Evolutionary conservation across 768 basidiomycete species (phyloP).

Genomic region (Russula ochroleuca): DNA sequence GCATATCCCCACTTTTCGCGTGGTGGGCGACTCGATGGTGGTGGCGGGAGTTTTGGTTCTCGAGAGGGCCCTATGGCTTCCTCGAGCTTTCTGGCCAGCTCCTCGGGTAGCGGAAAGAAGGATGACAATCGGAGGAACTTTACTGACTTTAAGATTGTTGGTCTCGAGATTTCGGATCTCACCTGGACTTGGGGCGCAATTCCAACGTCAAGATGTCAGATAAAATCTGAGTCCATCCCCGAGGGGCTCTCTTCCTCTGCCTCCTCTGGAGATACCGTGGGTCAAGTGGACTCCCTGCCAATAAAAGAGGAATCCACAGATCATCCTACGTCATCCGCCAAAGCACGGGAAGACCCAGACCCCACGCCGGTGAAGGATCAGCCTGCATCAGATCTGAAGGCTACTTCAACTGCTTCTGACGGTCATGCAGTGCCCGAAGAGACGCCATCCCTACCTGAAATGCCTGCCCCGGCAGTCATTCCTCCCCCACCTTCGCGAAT

Average conservation of each 20-base stretch:
- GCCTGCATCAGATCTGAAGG: conserved; percentile 5
- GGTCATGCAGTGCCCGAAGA: conserved; percentile 3
- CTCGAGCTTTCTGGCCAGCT: conserved; percentile 25
- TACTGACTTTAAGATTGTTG: conserved; percentile 97
- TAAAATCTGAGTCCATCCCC: conserved; percentile 31
- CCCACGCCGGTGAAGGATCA: conserved; percentile 10
- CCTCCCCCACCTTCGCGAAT: conserved; percentile 70
- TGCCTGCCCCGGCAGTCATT: conserved; percentile 30
- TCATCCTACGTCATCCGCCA: conserved; percentile 8
- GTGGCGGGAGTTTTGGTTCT: conserved; percentile 35
- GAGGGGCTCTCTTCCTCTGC: conserved; percentile 35
- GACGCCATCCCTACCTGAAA: conserved; percentile 19
- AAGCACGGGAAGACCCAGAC: conserved; percentile 6
- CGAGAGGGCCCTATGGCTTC: conserved; percentile 44
- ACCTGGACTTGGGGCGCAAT: conserved; percentile 83
- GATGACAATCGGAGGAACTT: conserved; percentile 88
- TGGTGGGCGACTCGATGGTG: conserved; percentile 40
- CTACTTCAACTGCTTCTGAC: background rate
- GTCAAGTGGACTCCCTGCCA: conserved; percentile 1
- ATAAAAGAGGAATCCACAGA: conserved; percentile 16
- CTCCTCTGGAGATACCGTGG: conserved; percentile 27
- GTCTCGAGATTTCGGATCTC: conserved; percentile 76
- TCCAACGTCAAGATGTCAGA: conserved; percentile 35
- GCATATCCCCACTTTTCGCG: conserved; percentile 34
- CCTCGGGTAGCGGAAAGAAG: conserved; percentile 56